A percentile compares a stretch with the other conserved stretches of the same genome.
Conservation (phyloP, 768 basidiomycete species). For the Amanita rubescens region DNA sequence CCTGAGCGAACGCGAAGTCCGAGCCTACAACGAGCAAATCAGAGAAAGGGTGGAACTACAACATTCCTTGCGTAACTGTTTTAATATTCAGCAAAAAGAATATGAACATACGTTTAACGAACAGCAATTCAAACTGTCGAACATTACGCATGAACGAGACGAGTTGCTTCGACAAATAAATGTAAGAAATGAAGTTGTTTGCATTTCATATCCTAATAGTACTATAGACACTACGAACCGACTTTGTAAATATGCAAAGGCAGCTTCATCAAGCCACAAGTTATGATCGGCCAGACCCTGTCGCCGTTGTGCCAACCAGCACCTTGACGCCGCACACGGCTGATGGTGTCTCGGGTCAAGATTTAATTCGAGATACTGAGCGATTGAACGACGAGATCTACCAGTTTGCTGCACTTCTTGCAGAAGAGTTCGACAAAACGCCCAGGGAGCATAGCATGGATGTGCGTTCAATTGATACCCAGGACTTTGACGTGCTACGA, state of each 20-base stretch:
- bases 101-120: background rate
- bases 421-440: background rate
- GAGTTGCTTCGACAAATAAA: background rate
- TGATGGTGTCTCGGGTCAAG: background rate
- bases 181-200: conserved; percentile 9
- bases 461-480: too few species aligned
- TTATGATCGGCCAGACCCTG: too few species aligned
- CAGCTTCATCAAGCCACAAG: conserved; percentile 15
- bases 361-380: background rate
- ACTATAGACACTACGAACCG: background rate
- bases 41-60: background rate
- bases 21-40: background rate
- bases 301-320: conserved; percentile 7
- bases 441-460: too few species aligned
- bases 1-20: too few species aligned
- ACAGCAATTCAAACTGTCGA: background rate
- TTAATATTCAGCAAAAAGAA: background rate
- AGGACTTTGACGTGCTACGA: too few species aligned
- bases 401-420: background rate
- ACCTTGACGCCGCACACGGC: conserved; percentile 18
- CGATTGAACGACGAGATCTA: background rate
- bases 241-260: conserved; percentile 12
- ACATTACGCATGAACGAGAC: background rate
- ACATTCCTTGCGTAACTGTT: background rate
- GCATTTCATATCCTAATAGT: conserved; percentile 7